Conservation (phyloP, 1,139 yeast genomes). For the Nakaseomyces bracarensis region DNA sequence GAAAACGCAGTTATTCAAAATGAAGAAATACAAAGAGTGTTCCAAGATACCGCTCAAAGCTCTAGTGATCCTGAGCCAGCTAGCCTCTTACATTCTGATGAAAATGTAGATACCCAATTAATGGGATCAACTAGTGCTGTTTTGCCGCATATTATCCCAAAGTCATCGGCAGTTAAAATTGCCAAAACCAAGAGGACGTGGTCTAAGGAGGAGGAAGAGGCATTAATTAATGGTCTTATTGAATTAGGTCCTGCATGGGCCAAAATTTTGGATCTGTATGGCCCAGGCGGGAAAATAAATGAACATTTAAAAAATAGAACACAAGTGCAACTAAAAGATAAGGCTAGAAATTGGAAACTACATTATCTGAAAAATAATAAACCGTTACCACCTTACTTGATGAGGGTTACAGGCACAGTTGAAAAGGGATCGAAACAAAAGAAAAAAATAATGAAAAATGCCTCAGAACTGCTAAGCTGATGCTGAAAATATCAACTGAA, state of each 20-base stretch:
- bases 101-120: constrained; percentile 1
- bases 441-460: constrained; percentile 16
- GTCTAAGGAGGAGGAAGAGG: constrained; percentile 84
- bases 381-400: constrained; percentile 69
- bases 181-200: constrained; percentile 45
- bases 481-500: no score
- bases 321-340: constrained; percentile 88
- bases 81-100: not conserved
- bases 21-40: not conserved
- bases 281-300: constrained; percentile 82
- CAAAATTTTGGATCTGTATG: constrained; percentile 75
- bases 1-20: constrained; percentile 1
- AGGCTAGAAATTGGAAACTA: constrained; percentile 91
- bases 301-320: constrained; percentile 80
- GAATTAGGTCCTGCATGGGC: constrained; percentile 89
- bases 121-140: not conserved
- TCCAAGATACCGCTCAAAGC: not conserved
- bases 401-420: constrained; percentile 79
- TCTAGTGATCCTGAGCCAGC: not conserved
- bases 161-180: constrained; percentile 1
- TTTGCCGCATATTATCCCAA: not conserved
- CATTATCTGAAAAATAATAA: constrained; percentile 64
- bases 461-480: not conserved
- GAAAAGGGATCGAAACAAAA: constrained; percentile 44
- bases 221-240: constrained; percentile 72